Base-by-base conservation (phyloP, 73 alveolate species). In the Paramecium biaurelia region DNA sequence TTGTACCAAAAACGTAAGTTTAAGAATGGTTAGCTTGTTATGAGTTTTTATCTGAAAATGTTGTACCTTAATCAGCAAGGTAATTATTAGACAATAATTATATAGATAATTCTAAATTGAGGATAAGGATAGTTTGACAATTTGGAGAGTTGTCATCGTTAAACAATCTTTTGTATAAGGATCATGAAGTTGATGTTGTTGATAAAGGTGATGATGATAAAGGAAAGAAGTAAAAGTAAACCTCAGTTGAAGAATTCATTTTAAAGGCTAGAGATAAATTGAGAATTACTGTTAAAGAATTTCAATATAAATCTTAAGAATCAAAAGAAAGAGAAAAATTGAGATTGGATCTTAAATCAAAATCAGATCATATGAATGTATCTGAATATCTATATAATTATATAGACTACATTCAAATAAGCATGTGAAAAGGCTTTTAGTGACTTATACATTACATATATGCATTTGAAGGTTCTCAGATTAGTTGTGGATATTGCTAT, bases 391-490 rank as follows among this genome's bases (percentile, higher is more conserved):
- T 7, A 20, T 38, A 85, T 47, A 41, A 85, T 85, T 6, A 41
- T 5, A 49, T 43, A 95, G 88, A 92, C 94, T 18, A 92, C 89
- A 49, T 85, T 96, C 5, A 95, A 93, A 68, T 43, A 70, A 84
- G 92, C 96, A 79, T 67, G 96, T 68, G 96, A 89, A 84, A 96
- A 92, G 79, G 93, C 95, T 38, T 96, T 95, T 92, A 93, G 98
- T 90, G 98, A 95, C 70, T 94, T 96, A 57, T 95, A 86, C 43
- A 92, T 94, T 79, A 95, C 96, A 1, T 76, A 79, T 20, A 42
- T 94, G 68, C 99, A 96, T 74, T 82, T 96, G 45, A 96, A 96
- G 57, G 98, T 92, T 10, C 74, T 95, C 82, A 95, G 99, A 93
- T 85, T 97, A 15, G 96, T 92, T 58, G 96, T 93, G 30, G 99